These are phyloP conservation scores for Populus trichocarpa DNA, from an alignment of 441 rosid genomes.

Conservation along the genomic window DNA sequence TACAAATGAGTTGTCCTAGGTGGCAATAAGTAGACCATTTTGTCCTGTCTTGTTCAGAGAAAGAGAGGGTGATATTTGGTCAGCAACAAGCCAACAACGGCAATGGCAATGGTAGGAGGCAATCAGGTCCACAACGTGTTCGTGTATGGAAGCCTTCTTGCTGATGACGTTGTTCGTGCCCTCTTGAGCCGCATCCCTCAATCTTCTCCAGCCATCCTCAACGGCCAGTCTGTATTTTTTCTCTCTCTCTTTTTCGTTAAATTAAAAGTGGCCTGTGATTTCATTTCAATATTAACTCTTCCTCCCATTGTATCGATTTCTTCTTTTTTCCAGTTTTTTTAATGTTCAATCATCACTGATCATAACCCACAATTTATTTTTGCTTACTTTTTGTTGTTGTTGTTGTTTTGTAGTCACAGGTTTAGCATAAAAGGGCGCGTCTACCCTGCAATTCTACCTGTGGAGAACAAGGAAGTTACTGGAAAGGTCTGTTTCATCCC, in stretches of 20 bases:
- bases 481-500: constrained; percentile 47
- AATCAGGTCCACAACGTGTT: constrained; percentile 47
- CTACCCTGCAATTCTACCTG: constrained; percentile 87
- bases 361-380: background rate
- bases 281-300: background rate
- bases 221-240: constrained; percentile 44
- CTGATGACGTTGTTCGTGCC: constrained; percentile 64
- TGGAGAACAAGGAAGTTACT: constrained; percentile 37
- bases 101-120: constrained; percentile 6
- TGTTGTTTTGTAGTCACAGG: constrained; percentile 60
- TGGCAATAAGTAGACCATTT: background rate
- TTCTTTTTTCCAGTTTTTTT: background rate
- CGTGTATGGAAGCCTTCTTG: constrained; percentile 84
- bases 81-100: background rate
- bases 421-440: constrained; percentile 77
- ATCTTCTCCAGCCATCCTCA: constrained; percentile 51
- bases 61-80: background rate
- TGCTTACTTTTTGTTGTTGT: background rate
- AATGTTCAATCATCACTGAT: background rate
- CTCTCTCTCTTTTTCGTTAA: background rate
- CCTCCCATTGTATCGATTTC: background rate
- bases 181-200: constrained; percentile 72
- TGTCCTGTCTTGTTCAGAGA: background rate
- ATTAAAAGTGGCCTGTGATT: background rate
- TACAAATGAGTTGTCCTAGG: background rate